Evolutionary conservation across 108 stramenopile species (phyloP).

Genomic region (Aurantiochytrium sp.): DNA sequence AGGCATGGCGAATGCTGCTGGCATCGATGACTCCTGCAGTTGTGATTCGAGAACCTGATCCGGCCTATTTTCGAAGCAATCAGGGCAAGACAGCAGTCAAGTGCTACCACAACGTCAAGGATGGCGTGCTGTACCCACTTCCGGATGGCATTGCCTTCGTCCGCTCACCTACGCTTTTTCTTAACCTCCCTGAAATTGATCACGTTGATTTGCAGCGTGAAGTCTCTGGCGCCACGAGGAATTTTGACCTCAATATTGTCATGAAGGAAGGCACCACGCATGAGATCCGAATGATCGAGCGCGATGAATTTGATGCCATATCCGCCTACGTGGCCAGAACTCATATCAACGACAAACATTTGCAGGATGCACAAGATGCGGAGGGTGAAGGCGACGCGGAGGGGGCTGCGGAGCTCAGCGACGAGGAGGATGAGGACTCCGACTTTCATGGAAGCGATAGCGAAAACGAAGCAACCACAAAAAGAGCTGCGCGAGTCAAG

Average conservation of each 20-base stretch:
- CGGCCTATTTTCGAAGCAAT: neutral
- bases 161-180: neutral
- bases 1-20: neutral
- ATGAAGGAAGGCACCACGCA: slow-evolving; percentile 1
- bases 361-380: neutral
- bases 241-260: neutral
- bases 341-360: neutral
- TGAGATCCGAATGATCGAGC: neutral
- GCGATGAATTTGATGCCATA: neutral
- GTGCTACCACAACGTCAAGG: slow-evolving; percentile 7
- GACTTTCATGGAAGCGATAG: neutral
- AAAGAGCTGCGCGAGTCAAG: too few relatives aligned
- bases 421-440: neutral
- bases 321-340: neutral
- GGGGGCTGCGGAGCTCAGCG: neutral
- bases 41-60: neutral
- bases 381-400: neutral
- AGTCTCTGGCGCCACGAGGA: neutral
- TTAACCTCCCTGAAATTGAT: neutral
- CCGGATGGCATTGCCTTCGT: neutral
- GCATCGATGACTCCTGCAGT: neutral
- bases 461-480: neutral
- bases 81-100: neutral
- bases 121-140: neutral
- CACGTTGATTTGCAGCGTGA: neutral